Evolutionary conservation across 2,329 filamentous ascomycete species (phyloP).

Genomic region (Fusarium sp.): DNA sequence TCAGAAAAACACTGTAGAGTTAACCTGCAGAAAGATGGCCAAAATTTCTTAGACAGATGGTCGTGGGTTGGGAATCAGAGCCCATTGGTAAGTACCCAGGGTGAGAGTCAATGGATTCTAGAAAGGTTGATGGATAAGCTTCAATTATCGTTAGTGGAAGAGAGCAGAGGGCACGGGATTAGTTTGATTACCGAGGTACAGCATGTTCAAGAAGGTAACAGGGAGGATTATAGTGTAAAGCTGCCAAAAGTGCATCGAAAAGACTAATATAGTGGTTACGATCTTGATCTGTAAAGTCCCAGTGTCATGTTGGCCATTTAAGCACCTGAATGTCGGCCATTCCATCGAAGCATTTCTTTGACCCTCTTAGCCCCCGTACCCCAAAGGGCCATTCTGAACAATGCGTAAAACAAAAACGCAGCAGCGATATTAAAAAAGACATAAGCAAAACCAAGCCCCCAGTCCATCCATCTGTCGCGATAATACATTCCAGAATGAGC

Average conservation of each 20-base stretch:
- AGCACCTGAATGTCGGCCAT: background rate
- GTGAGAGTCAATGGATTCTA: background rate
- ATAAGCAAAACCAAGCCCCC: conserved; percentile 4
- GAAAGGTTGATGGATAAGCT: background rate
- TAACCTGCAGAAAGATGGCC: background rate
- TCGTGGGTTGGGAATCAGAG: conserved; percentile 1
- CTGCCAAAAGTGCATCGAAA: background rate
- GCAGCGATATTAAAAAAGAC: background rate
- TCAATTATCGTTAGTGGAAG: background rate
- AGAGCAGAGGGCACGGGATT: background rate
- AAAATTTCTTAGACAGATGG: background rate
- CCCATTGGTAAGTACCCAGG: background rate
- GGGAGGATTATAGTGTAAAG: background rate
- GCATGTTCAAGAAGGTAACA: background rate
- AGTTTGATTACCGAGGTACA: background rate
- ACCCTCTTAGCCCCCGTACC: background rate
- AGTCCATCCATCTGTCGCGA: conserved; percentile 3
- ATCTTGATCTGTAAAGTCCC: background rate
- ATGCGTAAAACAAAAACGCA: background rate
- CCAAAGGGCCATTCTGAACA: background rate
- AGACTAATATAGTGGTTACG: background rate
- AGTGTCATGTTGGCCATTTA: background rate
- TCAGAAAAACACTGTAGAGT: background rate
- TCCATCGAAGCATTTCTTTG: background rate
- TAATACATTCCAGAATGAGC: conserved; percentile 7